Evolutionary conservation across 805 yeast genomes (phyloP).

Genomic region (Candida easanensis): DNA sequence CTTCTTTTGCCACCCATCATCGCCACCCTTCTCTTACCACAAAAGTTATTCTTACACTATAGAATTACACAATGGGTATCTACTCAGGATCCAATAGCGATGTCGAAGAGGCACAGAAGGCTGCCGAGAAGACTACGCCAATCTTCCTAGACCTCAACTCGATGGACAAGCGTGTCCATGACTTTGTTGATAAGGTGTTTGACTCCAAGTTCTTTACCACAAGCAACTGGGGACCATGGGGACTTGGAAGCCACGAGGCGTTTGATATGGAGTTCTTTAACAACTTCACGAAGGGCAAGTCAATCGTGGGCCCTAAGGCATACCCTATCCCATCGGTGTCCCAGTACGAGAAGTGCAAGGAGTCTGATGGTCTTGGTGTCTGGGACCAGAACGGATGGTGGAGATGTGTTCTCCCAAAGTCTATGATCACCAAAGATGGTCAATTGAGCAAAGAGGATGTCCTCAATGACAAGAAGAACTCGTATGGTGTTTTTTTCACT

Average conservation of each 20-base stretch:
- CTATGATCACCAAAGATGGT: slow-evolving; percentile 29
- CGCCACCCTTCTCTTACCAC: background rate
- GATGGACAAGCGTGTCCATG: slow-evolving; percentile 4
- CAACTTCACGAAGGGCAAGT: slow-evolving; percentile 13
- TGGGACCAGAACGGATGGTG: slow-evolving; percentile 89
- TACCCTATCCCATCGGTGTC: slow-evolving; percentile 56
- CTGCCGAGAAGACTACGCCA: slow-evolving; percentile 2
- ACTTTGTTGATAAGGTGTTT: slow-evolving; percentile 8
- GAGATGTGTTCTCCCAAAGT: slow-evolving; percentile 83
- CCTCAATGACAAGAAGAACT: slow-evolving; percentile 39
- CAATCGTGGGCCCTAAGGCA: slow-evolving; percentile 42
- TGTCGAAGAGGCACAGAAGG: slow-evolving; percentile 12
- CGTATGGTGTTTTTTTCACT: slow-evolving; percentile 58
- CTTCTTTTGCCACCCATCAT: background rate
- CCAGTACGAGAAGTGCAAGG: slow-evolving; percentile 61
- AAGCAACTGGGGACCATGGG: slow-evolving; percentile 8
- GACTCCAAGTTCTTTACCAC: slow-evolving; percentile 7
- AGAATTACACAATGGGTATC: slow-evolving; percentile 17
- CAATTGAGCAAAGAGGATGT: slow-evolving; percentile 57
- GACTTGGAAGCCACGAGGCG: background rate
- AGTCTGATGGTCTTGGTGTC: slow-evolving; percentile 62
- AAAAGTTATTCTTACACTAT: background rate
- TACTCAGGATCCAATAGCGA: slow-evolving; percentile 16
- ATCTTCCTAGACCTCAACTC: slow-evolving; percentile 13
- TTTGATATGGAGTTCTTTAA: slow-evolving; percentile 16